Base-by-base conservation (phyloP, 2,329 filamentous ascomycete species). In the Colletotrichum trifolii region DNA sequence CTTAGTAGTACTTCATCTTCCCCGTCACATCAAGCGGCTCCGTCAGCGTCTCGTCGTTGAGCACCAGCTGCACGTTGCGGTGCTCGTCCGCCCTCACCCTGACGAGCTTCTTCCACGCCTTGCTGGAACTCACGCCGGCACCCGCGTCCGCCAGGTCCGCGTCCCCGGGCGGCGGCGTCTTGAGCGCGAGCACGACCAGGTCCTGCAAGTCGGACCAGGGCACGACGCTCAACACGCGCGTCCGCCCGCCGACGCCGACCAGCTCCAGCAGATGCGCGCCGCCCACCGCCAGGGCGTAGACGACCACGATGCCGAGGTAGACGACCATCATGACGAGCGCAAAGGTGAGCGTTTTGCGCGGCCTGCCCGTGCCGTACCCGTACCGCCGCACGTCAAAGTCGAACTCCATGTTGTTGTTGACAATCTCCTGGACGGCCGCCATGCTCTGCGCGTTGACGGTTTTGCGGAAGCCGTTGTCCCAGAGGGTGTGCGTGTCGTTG, bases 191-290 rank as follows among this genome's bases (percentile, higher is more conserved):
- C 4, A 63, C 15, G 2, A 63, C 34, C 7, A 63, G n/a, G 11
- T 57, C 53, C 11, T 63, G 60, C 13, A 63, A n/a, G 39, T 63
- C 53, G 8, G 38, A 36, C 60, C 60, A 63, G 4, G 60, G 52
- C 13, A 34, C 17, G 7, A 63, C 38, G 35, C 60, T 58, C 38
- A 50, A 15, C 40, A 63, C 38, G 9, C 42, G 60, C 12, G 45
- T 12, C 4, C 13, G 25, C 10, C 34, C n/a, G 8, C 47, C 39
- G 39, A 36, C 12, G 8, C 42, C 43, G 10, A 17, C 10, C 0
- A 47, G 9, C 58, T 61, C 58, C n/a, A 61, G 12, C 13, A 55
- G 2, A 7, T 48, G 36, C 2, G 13, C 34, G 1, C 1, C 36
- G 6, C 17, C 8, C 0, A 63, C 35, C 15, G 47, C 34, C 15